Evolutionary conservation across 257 asterid genomes (phyloP), one percentile per base, ranked within the genome.

Genomic region (Penstemon newberryi): DNA sequence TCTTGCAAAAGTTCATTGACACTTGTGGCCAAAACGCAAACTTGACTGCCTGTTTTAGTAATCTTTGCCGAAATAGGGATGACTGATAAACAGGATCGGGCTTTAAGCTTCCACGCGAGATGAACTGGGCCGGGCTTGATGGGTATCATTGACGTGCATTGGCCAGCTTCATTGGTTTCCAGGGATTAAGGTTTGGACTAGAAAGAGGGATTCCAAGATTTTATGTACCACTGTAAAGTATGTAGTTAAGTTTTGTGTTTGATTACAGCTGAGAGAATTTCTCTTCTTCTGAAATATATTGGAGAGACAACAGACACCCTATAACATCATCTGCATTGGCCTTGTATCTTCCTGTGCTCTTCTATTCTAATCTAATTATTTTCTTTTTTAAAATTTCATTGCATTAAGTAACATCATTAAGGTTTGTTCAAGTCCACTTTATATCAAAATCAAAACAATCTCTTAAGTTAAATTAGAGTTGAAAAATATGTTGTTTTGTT

Each of bases 1-100:
- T 19, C 76, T 80, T 46, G 75, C 84, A n/a, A 86, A 83, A 86
- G 71, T 72, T 65, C 95, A 82, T 64, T 89, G 67, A 82, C 70
- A 78, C 53, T 60, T 15, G 7, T 50, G 53, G 73, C 65, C 37
- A 11, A 55, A 53, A 40, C 39, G 33, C 60, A 38, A 61, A 36
- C 63, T 15, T 25, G n/a, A 59, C 66, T 40, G 61, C 76, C 50
- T 2, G 2, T 25, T 25, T 1, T 58, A 40, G 42, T 43, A 18
- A 66, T 64, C 36, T 45, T 4, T 12, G 54, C 56, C 38, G n/a
- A 18, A 66, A 39, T 33, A 52, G 25, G 12, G 33, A 56, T 9
- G 60, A 8, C 8, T 56, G 60, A 36, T 56, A 40, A 59, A 41
- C 19, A 58, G 40, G 7, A 60, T 5, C 11, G 25, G 38, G 66